Base-by-base conservation (phyloP, 2,329 filamentous ascomycete genomes). In the Paracoccidioides brasiliensis region DNA sequence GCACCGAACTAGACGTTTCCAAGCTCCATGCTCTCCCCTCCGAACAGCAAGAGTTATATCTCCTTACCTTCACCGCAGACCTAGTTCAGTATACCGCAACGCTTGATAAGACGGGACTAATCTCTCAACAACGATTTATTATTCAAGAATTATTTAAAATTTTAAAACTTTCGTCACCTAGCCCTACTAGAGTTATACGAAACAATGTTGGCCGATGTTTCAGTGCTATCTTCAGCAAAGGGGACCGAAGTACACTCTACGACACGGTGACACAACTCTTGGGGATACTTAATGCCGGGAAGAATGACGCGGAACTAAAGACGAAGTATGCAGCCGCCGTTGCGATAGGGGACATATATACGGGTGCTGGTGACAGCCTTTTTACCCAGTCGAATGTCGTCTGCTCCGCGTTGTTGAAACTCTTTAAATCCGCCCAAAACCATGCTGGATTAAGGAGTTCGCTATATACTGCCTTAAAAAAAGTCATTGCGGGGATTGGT, bases 81-180 rank as follows among this genome's bases (percentile, higher is more conserved):
- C 78, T 98, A 55, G 85, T 83, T 59, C 86, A 85, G 63, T 87
- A 96, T 77, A 86, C 95, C 46, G 78, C 83, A 54, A 61, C 61
- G 15, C 80, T 97, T 49, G 80, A 83, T 54, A 78, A 83, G 59
- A 88, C 95, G 63, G 86, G 87, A 67, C 86, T 90, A 62, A 91
- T 88, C 28, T 81, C 87, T 10, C 87, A 96, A 73, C 93, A 98
- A 71, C 83, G 90, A 64, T 88, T 88, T 68, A 79, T 98, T 64
- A 96, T 96, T 73, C 90, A 88, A 69, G 90, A 97, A 77, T 80
- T 96, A 62, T 88, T 97, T 70, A 89, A 95, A 72, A 86, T 98
- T 68, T 80, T 98, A 69, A 90, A 85, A 65, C 81, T 98, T 42
- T 69, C 83, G 51, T 80, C 88, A 43, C 91, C 91, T 55, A 80